These are phyloP conservation scores for Ophiostoma quercus DNA, from an alignment of 2,329 filamentous ascomycete species.

Conservation along the genomic window DNA sequence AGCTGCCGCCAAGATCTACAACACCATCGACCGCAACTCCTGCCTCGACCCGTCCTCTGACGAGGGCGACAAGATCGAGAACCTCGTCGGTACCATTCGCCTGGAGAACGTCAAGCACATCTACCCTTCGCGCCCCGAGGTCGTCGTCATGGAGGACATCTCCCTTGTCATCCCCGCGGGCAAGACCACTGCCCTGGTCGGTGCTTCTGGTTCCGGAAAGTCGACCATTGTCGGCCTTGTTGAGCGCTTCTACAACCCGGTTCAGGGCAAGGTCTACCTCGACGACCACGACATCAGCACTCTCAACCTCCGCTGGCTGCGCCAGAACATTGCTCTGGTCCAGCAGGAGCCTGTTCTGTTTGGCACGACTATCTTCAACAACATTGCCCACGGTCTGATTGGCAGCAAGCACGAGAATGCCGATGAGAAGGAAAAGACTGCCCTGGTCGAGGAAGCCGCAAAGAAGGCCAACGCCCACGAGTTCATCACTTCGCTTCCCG, in stretches of 20 bases:
- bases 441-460: constrained; percentile 73
- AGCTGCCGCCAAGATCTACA: constrained; percentile 86
- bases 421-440: constrained; percentile 60
- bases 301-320: constrained; percentile 83
- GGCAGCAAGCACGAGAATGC: constrained; percentile 71
- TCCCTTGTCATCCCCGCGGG: constrained; percentile 76
- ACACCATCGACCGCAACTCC: constrained; percentile 82
- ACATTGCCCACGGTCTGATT: constrained; percentile 85
- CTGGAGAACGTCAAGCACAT: constrained; percentile 83
- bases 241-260: constrained; percentile 89
- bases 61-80: constrained; percentile 65
- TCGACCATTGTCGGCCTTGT: constrained; percentile 90
- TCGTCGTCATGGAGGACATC: constrained; percentile 80
- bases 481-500: constrained; percentile 74
- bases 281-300: constrained; percentile 77
- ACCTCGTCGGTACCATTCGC: constrained; percentile 71
- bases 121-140: constrained; percentile 88
- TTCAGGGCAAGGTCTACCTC: constrained; percentile 69
- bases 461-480: constrained; percentile 92
- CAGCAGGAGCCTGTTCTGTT: constrained; percentile 92
- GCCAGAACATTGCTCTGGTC: constrained; percentile 86
- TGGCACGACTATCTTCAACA: constrained; percentile 79
- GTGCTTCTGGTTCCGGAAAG: constrained; percentile 90
- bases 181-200: constrained; percentile 88
- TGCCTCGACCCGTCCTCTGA: constrained; percentile 73